phyloP scores from a whole-genome alignment of 768 basidiomycete species.

The Rhizopogon sp. region DNA sequence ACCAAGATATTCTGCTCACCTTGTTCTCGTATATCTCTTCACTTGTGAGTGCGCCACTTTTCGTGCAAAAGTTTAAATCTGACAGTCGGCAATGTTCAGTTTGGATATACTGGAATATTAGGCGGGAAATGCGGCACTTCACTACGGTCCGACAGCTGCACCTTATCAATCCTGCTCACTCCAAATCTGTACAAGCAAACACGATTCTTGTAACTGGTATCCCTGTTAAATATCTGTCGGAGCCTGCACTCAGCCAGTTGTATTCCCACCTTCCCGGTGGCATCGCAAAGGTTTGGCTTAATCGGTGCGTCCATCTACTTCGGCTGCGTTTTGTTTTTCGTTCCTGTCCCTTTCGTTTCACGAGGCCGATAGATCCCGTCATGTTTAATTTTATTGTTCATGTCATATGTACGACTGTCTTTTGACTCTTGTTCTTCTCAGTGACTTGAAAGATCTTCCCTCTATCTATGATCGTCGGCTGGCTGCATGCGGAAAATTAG shows the following conservation, averaged over 20 bases:
- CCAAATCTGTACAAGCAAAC: slow-evolving; percentile 78
- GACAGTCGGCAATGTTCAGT: slow-evolving; percentile 32
- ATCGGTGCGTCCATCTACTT: slow-evolving; percentile 44
- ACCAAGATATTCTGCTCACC: slow-evolving; percentile 68
- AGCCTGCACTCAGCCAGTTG: slow-evolving; percentile 56
- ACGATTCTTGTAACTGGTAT: slow-evolving; percentile 91
- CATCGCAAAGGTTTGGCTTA: slow-evolving; percentile 88
- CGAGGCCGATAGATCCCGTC: neutral
- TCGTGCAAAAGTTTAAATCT: neutral
- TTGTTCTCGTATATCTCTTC: slow-evolving; percentile 71
- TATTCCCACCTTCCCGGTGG: slow-evolving; percentile 89
- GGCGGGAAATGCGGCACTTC: slow-evolving; percentile 75
- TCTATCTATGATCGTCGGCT: slow-evolving; percentile 77
- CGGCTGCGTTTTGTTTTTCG: neutral
- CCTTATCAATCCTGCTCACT: slow-evolving; percentile 70
- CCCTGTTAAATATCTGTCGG: slow-evolving; percentile 71
- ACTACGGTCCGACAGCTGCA: slow-evolving; percentile 75
- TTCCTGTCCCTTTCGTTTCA: neutral
- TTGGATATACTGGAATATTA: slow-evolving; percentile 85
- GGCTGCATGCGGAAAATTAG: slow-evolving; percentile 72
- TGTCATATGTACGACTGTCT: neutral
- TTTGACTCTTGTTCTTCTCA: slow-evolving; percentile 18
- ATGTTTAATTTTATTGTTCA: neutral
- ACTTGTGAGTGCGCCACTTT: slow-evolving; percentile 50
- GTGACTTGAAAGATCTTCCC: slow-evolving; percentile 84